These are phyloP conservation scores for Diaporthe sp. DNA, from an alignment of 2,329 filamentous ascomycete genomes.

Conservation along the genomic window DNA sequence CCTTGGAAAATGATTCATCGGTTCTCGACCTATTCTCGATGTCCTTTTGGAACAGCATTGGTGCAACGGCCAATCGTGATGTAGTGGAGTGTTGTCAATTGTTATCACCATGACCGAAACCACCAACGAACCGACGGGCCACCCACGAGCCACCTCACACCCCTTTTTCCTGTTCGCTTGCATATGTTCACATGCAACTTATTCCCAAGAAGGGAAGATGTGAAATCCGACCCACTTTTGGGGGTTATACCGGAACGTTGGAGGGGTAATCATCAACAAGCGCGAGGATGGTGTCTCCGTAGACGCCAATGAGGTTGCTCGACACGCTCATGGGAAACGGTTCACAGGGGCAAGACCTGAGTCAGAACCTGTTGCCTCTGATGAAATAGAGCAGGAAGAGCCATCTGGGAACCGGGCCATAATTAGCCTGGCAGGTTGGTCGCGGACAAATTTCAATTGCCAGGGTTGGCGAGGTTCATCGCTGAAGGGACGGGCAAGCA, in stretches of 20 bases:
- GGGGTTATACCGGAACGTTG: conserved; percentile 6
- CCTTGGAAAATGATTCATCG: conserved; percentile 21
- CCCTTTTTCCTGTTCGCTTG: conserved; percentile 23
- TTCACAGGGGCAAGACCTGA: conserved; percentile 10
- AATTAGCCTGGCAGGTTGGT: not conserved
- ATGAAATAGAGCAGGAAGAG: not conserved
- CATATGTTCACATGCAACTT: conserved; percentile 39
- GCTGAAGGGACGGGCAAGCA: conserved; percentile 20
- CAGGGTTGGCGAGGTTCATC: conserved; percentile 27
- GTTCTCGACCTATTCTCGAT: not conserved
- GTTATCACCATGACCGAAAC: conserved; percentile 25
- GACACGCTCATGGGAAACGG: not conserved
- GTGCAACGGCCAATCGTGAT: not conserved
- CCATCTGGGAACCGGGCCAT: not conserved
- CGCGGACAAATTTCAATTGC: not conserved
- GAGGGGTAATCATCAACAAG: conserved; percentile 22
- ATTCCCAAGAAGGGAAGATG: not conserved
- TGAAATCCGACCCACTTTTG: conserved; percentile 26
- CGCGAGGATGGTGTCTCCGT: conserved; percentile 14
- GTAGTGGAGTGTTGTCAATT: not conserved
- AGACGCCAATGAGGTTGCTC: conserved; percentile 15
- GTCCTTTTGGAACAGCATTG: not conserved
- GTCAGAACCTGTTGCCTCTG: conserved; percentile 3
- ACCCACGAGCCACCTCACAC: not conserved
- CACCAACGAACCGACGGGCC: not conserved